Conservation (phyloP, 805 yeast genomes). For the Candida fluviatilis region DNA sequence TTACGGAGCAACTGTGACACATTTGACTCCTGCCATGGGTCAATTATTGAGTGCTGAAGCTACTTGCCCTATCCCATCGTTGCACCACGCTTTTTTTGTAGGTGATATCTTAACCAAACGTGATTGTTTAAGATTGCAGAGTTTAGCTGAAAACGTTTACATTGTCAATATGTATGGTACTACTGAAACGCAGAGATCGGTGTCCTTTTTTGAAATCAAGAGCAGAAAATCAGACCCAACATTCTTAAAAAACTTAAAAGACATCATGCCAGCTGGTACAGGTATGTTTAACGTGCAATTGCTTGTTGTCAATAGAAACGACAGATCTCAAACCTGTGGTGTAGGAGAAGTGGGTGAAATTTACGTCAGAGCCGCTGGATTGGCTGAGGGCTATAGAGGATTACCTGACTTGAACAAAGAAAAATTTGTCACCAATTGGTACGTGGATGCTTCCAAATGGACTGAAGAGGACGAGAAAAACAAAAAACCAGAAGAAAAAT, state of each 20-base stretch:
- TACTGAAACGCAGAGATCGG: slow-evolving; percentile 98
- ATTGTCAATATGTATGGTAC: slow-evolving; percentile 99
- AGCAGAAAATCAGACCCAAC: slow-evolving; percentile 64
- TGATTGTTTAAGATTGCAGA: slow-evolving; percentile 90
- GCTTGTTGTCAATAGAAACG: slow-evolving; percentile 87
- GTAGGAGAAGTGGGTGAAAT: slow-evolving; percentile 99
- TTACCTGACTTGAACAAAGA: slow-evolving; percentile 83
- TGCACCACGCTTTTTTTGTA: slow-evolving; percentile 96
- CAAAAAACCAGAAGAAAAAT: slow-evolving; percentile 44
- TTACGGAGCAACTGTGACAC: slow-evolving; percentile 92
- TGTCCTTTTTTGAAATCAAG: slow-evolving; percentile 86
- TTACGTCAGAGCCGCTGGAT: slow-evolving; percentile 96
- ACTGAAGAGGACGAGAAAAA: slow-evolving; percentile 45
- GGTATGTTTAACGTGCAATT: slow-evolving; percentile 97
- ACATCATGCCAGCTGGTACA: slow-evolving; percentile 96
- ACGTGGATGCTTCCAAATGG: slow-evolving; percentile 66
- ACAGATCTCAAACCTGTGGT: slow-evolving; percentile 88
- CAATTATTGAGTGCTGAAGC: slow-evolving; percentile 96
- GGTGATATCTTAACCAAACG: slow-evolving; percentile 97
- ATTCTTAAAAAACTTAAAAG: slow-evolving; percentile 81
- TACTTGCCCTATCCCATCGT: slow-evolving; percentile 70
- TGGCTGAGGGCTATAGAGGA: slow-evolving; percentile 94
- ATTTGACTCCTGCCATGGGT: slow-evolving; percentile 99
- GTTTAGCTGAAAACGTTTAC: slow-evolving; percentile 81
- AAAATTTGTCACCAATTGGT: slow-evolving; percentile 92